Conservation (phyloP, 192 early-diverging fungal genomes). For the Gigaspora rosea region DNA sequence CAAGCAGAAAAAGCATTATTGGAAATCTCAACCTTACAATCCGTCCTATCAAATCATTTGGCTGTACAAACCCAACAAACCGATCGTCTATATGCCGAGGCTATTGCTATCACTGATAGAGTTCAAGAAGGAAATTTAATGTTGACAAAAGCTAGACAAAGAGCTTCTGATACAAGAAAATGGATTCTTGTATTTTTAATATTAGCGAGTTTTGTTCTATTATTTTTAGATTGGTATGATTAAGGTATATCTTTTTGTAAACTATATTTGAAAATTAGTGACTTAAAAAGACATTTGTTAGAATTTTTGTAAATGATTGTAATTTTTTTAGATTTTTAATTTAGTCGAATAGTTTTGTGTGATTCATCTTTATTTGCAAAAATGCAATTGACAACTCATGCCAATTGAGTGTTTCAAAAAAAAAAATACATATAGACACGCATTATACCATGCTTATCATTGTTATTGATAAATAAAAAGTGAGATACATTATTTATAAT, state of each 20-base stretch:
- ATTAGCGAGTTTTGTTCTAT: slow-evolving; percentile 66
- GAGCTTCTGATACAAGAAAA: slow-evolving; percentile 68
- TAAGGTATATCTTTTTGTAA: slow-evolving; percentile 30
- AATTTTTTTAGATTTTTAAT: too few species aligned
- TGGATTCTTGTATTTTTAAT: slow-evolving; percentile 74
- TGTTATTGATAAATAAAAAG: too few species aligned
- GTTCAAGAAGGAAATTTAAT: slow-evolving; percentile 70
- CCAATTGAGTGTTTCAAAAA: too few species aligned
- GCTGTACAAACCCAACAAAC: slow-evolving; percentile 72
- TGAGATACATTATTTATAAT: neutral
- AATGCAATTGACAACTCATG: too few species aligned
- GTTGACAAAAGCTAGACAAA: slow-evolving; percentile 62
- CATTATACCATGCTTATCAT: too few species aligned
- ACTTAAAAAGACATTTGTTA: too few species aligned
- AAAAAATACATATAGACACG: too few species aligned
- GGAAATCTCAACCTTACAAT: slow-evolving; percentile 73
- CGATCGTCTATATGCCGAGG: slow-evolving; percentile 70
- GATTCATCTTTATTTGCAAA: too few species aligned
- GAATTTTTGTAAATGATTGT: too few species aligned
- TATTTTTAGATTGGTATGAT: slow-evolving; percentile 83
- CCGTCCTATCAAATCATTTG: slow-evolving; percentile 70
- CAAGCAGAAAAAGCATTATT: slow-evolving; percentile 67
- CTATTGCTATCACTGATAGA: slow-evolving; percentile 62
- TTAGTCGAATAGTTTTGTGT: too few species aligned
- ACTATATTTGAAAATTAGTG: neutral